phyloP scores from a whole-genome alignment of 306 rosid species.

The Cicer chorassanicum region DNA sequence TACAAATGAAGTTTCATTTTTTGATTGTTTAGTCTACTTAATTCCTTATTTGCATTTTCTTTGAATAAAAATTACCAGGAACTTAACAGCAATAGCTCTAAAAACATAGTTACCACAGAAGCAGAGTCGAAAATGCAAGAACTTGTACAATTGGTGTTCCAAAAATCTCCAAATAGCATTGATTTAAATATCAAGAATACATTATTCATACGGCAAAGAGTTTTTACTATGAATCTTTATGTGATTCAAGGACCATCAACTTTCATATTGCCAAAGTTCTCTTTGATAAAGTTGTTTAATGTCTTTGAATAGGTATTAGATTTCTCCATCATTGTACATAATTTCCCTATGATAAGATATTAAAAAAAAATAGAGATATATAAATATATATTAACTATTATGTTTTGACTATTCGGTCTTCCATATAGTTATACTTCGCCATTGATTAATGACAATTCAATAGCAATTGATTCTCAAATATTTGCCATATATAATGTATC shows the following conservation, averaged over 20 bases:
- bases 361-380: background rate
- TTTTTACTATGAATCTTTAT: slow-evolving; percentile 69
- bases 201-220: slow-evolving; percentile 72
- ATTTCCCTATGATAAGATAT: background rate
- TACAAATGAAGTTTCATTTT: background rate
- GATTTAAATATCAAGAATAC: slow-evolving; percentile 68
- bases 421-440: too few species aligned
- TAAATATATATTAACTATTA: background rate
- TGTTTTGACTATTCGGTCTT: background rate
- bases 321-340: slow-evolving; percentile 31
- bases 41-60: background rate
- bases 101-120: slow-evolving; percentile 36
- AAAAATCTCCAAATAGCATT: slow-evolving; percentile 49
- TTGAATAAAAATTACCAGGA: slow-evolving; percentile 46
- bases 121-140: slow-evolving; percentile 78
- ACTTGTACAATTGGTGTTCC: slow-evolving; percentile 65
- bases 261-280: slow-evolving; percentile 80
- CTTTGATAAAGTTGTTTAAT: slow-evolving; percentile 68
- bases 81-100: slow-evolving; percentile 27
- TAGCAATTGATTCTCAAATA: too few species aligned
- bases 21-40: background rate
- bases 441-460: too few species aligned
- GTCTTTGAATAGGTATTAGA: background rate
- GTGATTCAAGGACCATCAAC: slow-evolving; percentile 65
- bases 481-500: too few species aligned